Conservation (phyloP, 2,329 filamentous ascomycete species). For the Penicillium sp. region DNA sequence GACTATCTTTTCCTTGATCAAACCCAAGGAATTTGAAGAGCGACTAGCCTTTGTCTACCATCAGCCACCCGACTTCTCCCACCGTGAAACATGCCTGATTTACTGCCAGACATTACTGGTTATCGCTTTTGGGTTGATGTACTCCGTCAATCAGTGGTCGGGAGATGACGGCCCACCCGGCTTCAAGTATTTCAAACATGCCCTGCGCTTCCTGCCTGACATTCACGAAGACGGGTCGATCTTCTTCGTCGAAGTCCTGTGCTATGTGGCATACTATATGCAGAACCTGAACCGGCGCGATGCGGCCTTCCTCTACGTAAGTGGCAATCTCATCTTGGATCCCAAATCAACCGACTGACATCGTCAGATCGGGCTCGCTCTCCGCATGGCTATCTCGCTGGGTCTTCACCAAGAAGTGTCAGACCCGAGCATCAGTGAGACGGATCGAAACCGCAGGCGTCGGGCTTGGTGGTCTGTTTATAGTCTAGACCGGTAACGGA, state of each 20-base stretch:
- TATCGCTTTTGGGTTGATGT: conserved; percentile 56
- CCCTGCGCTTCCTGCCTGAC: conserved; percentile 54
- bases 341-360: conserved; percentile 4
- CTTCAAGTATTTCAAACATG: conserved; percentile 55
- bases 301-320: conserved; percentile 54
- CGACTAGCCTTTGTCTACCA: conserved; percentile 48
- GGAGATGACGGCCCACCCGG: conserved; percentile 54
- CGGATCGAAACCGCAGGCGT: conserved; percentile 50
- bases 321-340: not conserved
- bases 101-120: conserved; percentile 55
- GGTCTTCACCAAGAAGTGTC: conserved; percentile 56
- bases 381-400: conserved; percentile 58
- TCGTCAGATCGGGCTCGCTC: conserved; percentile 49
- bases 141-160: conserved; percentile 58
- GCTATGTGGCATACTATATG: conserved; percentile 57
- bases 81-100: conserved; percentile 49
- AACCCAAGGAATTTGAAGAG: conserved; percentile 49
- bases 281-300: conserved; percentile 57
- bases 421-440: conserved; percentile 39
- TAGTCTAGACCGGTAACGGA: conserved; percentile 49
- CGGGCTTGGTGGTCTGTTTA: conserved; percentile 59
- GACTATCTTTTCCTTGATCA: conserved; percentile 56
- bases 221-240: conserved; percentile 56
- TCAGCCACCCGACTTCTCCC: conserved; percentile 42
- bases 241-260: conserved; percentile 55